Percentiles rank a stretch among this genome's conserved stretches.
Conservation (phyloP, 1,284 basidiomycete species). For the Mycena sp. region DNA sequence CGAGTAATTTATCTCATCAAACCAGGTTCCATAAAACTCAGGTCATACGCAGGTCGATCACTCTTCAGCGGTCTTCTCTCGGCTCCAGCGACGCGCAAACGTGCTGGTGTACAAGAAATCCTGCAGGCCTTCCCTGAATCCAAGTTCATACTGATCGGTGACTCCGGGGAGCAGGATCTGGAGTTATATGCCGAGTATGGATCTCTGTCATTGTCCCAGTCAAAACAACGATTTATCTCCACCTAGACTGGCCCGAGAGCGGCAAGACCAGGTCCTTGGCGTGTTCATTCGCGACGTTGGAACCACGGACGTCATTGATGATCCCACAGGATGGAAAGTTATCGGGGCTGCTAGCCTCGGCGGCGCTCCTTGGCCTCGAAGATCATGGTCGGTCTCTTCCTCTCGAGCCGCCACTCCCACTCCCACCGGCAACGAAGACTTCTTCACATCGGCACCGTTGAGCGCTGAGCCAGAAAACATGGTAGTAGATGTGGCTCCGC, state of each 20-base stretch:
- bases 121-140: slow-evolving; percentile 81
- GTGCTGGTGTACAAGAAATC: slow-evolving; percentile 78
- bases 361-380: neutral
- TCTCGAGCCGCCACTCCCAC: neutral
- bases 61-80: slow-evolving; percentile 81
- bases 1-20: slow-evolving; percentile 1
- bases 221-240: neutral
- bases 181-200: slow-evolving; percentile 77
- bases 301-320: slow-evolving; percentile 51
- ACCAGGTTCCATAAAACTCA: slow-evolving; percentile 73
- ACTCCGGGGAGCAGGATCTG: slow-evolving; percentile 90
- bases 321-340: slow-evolving; percentile 62
- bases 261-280: slow-evolving; percentile 71
- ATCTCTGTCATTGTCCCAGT: neutral
- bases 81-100: slow-evolving; percentile 83
- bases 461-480: slow-evolving; percentile 40
- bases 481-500: slow-evolving; percentile 13
- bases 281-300: slow-evolving; percentile 84
- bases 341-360: neutral
- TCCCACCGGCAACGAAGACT: slow-evolving; percentile 27
- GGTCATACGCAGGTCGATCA: slow-evolving; percentile 84
- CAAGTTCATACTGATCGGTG: slow-evolving; percentile 86
- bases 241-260: slow-evolving; percentile 66
- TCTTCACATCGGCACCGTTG: slow-evolving; percentile 32
- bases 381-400: slow-evolving; percentile 1